Evolutionary conservation across 441 rosid species (phyloP), one percentile per base, ranked within the genome.

Genomic region (Jatropha podagrica): DNA sequence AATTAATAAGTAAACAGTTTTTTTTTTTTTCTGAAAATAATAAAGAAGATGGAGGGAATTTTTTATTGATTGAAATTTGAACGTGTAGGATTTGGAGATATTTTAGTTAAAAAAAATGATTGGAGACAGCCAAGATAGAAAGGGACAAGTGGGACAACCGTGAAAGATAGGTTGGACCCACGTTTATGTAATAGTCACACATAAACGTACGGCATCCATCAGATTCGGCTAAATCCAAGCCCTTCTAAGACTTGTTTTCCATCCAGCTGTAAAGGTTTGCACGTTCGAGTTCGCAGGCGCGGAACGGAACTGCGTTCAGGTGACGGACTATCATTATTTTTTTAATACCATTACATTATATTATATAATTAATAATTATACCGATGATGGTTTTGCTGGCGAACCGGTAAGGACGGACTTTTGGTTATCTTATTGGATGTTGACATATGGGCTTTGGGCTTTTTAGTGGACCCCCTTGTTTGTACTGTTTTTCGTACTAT

Each of bases 251-350:
- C 12, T 9, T 64, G 8, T 5, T 54, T 54, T 5, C n/a, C n/a
- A 59, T 71, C 81, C 80, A 82, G 83, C 85, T 82, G 85, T 78
- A 80, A 78, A 77, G n/a, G 74, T 55, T 2, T 26, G 62, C 44
- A 56, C 49, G n/a, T 11, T 27, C 13, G 12, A 32, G 1, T 46
- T 7, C 4, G 18, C 7, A 15, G 52, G 20, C 14, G 48, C 10
- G 48, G 10, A 44, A 44, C 0, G 48, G 1, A 44, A 44, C 10
- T 44, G 9, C 7, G 48, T 44, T 44, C 9, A 44, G 8, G 7
- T 5, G 2, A 42, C 7, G 46, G 46, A 42, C 46, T 42, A 32
- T 32, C 32, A 32, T 32, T 32, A 32, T 32, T 32, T 32, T 32
- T 32, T 32, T 32, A 32, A 32, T 32, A 32, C 32, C 32, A 2